Conservation (phyloP, 169 alveolate genomes). For the Plasmodium gonderi region DNA sequence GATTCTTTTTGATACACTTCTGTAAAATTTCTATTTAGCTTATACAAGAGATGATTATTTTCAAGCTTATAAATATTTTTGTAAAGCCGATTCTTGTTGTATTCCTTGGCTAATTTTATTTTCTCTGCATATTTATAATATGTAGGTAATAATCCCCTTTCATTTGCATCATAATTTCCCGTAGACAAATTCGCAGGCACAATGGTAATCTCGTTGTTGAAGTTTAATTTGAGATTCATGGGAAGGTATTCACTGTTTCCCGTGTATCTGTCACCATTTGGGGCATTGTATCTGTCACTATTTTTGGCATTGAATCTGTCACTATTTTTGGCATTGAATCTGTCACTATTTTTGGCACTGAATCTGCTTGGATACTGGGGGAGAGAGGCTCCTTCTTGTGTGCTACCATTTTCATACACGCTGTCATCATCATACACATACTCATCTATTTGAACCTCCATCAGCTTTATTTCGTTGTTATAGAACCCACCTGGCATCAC, state of each 20-base stretch:
- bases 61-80: constrained; percentile 7
- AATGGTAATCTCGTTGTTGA: constrained; percentile 14
- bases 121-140: background rate
- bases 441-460: constrained; percentile 16
- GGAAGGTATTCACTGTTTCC: constrained; percentile 4
- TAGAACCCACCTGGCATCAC: constrained; percentile 49
- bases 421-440: constrained; percentile 14
- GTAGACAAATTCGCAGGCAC: constrained; percentile 15
- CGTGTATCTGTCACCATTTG: background rate
- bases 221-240: constrained; percentile 1
- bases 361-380: too few species aligned
- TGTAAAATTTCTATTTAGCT: background rate
- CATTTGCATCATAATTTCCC: background rate
- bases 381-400: background rate
- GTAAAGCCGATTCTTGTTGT: constrained; percentile 7
- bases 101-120: constrained; percentile 31
- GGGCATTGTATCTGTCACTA: background rate
- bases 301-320: background rate
- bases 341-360: background rate
- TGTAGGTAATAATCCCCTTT: background rate
- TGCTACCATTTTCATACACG: background rate
- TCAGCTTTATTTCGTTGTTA: constrained; percentile 48
- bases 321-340: background rate
- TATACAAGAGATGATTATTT: background rate
- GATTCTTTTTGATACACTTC: constrained; percentile 8